A percentile compares a stretch with the other conserved stretches of the same genome.
These are phyloP conservation scores for Candida ulmi DNA, from an alignment of 805 yeast species.

Conservation along the genomic window DNA sequence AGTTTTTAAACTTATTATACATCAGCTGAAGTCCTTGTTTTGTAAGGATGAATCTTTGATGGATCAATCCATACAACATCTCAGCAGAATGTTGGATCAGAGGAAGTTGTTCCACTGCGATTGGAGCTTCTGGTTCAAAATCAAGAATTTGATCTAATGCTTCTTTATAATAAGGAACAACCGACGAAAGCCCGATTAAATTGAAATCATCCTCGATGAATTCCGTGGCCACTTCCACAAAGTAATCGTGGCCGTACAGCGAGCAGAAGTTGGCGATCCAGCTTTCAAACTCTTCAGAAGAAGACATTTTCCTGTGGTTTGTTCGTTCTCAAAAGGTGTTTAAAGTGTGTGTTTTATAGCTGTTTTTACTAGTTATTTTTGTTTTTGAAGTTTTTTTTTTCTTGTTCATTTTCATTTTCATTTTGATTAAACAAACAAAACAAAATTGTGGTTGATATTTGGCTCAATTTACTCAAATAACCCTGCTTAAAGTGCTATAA, in stretches of 20 bases:
- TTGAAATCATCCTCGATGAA: constrained; percentile 97
- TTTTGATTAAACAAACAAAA: too few relatives aligned
- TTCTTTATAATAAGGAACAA: constrained; percentile 87
- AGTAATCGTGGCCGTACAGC: constrained; percentile 67
- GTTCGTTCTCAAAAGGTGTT: neutral
- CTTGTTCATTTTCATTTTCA: too few relatives aligned
- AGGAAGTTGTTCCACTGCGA: constrained; percentile 63
- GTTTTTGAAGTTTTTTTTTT: too few relatives aligned
- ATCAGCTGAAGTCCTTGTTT: constrained; percentile 84
- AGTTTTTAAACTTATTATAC: constrained; percentile 91
- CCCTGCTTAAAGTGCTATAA: too few relatives aligned
- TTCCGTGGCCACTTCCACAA: constrained; percentile 86
- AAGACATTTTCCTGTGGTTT: constrained; percentile 1
- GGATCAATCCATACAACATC: constrained; percentile 86
- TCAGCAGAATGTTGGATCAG: constrained; percentile 87
- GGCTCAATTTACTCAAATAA: too few relatives aligned
- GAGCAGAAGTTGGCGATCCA: constrained; percentile 53
- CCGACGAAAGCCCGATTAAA: constrained; percentile 77
- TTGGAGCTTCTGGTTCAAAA: constrained; percentile 51
- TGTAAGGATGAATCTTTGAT: constrained; percentile 84
- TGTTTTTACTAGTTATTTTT: neutral
- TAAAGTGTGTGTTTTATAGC: neutral
- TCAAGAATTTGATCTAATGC: constrained; percentile 89
- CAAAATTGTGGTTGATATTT: too few relatives aligned
- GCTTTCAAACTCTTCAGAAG: constrained; percentile 41